A percentile compares a stretch with the other conserved stretches of the same genome.
Evolutionary conservation across 2,329 filamentous ascomycete genomes (phyloP).

Genomic region (Colletotrichum lini): DNA sequence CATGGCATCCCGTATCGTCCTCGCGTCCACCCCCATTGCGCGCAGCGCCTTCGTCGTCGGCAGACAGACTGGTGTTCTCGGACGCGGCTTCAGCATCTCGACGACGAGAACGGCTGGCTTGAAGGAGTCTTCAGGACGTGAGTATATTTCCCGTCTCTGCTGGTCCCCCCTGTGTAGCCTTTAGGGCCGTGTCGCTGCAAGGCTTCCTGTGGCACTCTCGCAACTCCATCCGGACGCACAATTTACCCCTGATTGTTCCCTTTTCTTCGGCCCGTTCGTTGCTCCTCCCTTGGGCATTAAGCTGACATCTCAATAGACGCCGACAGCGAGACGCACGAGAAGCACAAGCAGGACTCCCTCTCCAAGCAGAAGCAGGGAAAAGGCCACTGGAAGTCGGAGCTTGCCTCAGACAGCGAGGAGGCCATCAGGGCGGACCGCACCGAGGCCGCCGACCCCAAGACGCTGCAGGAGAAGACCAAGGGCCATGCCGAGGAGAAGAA

Average conservation of each 20-base stretch:
- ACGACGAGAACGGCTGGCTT: slow-evolving; percentile 49
- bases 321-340: slow-evolving; percentile 67
- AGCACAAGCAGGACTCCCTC: slow-evolving; percentile 73
- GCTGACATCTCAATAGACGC: slow-evolving; percentile 47
- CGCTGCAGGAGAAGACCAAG: slow-evolving; percentile 74
- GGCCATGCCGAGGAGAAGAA: slow-evolving; percentile 62
- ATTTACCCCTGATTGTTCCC: background rate
- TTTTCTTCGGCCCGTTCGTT: background rate
- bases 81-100: slow-evolving; percentile 48
- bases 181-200: background rate
- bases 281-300: background rate
- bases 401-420: slow-evolving; percentile 86
- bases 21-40: slow-evolving; percentile 46
- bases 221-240: too few relatives aligned
- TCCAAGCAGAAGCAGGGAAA: slow-evolving; percentile 78
- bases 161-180: background rate
- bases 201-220: background rate
- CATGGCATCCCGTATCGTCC: slow-evolving; percentile 52
- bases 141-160: slow-evolving; percentile 28
- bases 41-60: slow-evolving; percentile 45
- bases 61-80: slow-evolving; percentile 44
- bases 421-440: slow-evolving; percentile 78
- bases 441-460: slow-evolving; percentile 57
- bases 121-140: slow-evolving; percentile 57
- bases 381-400: slow-evolving; percentile 82